Conservation (phyloP, 805 yeast genomes). For the Suhomyces faveliae region DNA sequence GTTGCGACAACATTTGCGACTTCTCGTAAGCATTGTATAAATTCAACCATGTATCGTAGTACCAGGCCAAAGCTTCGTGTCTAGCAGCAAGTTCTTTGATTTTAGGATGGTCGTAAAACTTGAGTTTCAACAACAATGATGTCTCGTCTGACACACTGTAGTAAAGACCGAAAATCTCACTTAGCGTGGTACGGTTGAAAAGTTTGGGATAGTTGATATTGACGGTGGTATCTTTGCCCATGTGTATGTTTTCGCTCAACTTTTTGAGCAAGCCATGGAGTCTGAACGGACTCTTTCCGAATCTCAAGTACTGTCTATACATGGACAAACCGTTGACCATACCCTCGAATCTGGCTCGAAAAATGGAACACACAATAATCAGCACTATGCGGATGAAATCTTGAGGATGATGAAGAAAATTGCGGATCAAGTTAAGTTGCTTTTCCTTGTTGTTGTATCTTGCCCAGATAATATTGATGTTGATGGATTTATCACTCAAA, state of each 20-base stretch:
- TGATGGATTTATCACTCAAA: slow-evolving; percentile 33
- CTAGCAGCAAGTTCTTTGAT: slow-evolving; percentile 40
- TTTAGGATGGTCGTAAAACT: slow-evolving; percentile 31
- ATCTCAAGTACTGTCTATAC: slow-evolving; percentile 67
- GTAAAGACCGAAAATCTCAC: slow-evolving; percentile 55
- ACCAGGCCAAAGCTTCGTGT: slow-evolving; percentile 72
- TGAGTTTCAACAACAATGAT: slow-evolving; percentile 52
- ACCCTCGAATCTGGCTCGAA: slow-evolving; percentile 42
- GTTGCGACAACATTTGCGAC: slow-evolving; percentile 41
- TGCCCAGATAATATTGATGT: slow-evolving; percentile 28
- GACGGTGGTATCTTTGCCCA: slow-evolving; percentile 8
- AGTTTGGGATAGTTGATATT: slow-evolving; percentile 13
- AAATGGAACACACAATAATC: slow-evolving; percentile 38
- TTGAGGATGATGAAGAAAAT: slow-evolving; percentile 36
- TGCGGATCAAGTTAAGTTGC: slow-evolving; percentile 31
- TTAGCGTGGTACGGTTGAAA: slow-evolving; percentile 46
- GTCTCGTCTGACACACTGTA: slow-evolving; percentile 68
- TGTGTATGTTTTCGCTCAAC: slow-evolving; percentile 17
- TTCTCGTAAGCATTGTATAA: slow-evolving; percentile 50
- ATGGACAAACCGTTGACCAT: slow-evolving; percentile 47
- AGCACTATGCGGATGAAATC: slow-evolving; percentile 34
- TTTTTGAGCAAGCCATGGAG: slow-evolving; percentile 37
- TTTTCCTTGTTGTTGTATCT: slow-evolving; percentile 34
- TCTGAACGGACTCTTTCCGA: slow-evolving; percentile 68
- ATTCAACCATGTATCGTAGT: slow-evolving; percentile 58